Base-by-base conservation (phyloP, 768 basidiomycete species). In the Multifurca ochricompacta region DNA sequence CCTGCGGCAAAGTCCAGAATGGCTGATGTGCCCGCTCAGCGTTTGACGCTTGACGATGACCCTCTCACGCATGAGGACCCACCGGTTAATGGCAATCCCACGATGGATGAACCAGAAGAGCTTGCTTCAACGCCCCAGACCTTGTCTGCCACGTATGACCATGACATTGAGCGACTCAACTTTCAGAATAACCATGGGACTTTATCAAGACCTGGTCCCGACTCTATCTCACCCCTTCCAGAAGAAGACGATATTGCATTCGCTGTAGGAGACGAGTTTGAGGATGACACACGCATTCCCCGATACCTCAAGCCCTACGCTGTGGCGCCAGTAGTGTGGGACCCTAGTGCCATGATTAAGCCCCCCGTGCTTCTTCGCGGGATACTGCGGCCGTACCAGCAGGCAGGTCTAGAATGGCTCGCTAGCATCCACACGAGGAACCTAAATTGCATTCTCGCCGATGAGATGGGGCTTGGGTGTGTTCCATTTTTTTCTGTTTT, bases 391-490 rank as follows among this genome's bases (percentile, higher is more conserved):
- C 92, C 92, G 8, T 99, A 98, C 64, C 95, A 99, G 65, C 83
- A 94, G 45, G 78, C 88, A 3, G 95, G 95, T 0, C 70, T 96
- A 47, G 92, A 97, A 66, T 98, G 95, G 95, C 81, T 96, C 39
- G 86, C 91, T 5, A 88, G 83, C 64, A 72, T 95, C 52, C 91
- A 94, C 66, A 73, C 74, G 35, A 90, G 90, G 60, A 82, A 83
- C 59, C 62, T 88, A 39, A 91, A 91, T 60, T 88, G 88, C 1
- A 91, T 91, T 45, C 71, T 91, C 37, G 91, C 91, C 1, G 93
- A 95, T 64, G 91, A 95, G 68, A 94, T 96, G 92, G 93, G 92
- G 40, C 70, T 95, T 6, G 92, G 92, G 91, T 94, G 63, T 37
- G 85, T 76, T 23, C 31, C 18, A 25, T 58, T 8, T 23, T 36